These are phyloP conservation scores for Amborella trichopoda DNA, from an alignment of 164 flowering plant species.

Conservation along the genomic window DNA sequence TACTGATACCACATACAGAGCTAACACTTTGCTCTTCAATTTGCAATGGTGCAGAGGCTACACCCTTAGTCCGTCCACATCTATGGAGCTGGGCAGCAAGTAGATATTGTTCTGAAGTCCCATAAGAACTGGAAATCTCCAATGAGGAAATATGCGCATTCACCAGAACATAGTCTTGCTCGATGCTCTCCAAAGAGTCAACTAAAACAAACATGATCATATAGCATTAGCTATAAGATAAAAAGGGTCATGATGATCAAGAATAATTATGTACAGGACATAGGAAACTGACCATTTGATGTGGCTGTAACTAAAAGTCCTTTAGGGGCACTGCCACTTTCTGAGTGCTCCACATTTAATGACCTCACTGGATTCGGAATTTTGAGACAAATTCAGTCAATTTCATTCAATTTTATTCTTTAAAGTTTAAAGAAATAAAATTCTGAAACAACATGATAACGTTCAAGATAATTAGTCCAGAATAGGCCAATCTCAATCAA, in stretches of 20 bases:
- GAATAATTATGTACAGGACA: too few relatives aligned
- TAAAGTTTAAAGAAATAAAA: too few relatives aligned
- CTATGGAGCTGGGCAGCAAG: conserved; percentile 8
- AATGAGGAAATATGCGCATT: conserved; percentile 26
- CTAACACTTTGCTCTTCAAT: conserved; percentile 8
- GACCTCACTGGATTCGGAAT: conserved; percentile 7
- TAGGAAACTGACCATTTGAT: conserved; percentile 12
- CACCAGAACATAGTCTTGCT: conserved; percentile 49
- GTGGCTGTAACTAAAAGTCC: conserved; percentile 2
- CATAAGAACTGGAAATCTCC: conserved; percentile 28
- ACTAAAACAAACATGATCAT: too few relatives aligned
- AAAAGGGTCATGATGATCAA: too few relatives aligned
- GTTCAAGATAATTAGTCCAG: too few relatives aligned
- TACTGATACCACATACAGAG: conserved; percentile 13
- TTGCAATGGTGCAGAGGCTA: conserved; percentile 7
- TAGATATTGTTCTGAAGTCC: conserved; percentile 21
- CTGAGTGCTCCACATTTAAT: conserved; percentile 3
- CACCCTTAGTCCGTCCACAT: too few relatives aligned
- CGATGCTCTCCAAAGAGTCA: conserved; percentile 39
- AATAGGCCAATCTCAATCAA: too few relatives aligned
- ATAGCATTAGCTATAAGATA: too few relatives aligned
- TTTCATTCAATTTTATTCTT: too few relatives aligned
- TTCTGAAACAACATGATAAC: too few relatives aligned
- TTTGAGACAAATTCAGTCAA: too few relatives aligned
- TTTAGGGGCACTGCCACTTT: background rate